phyloP scores from a whole-genome alignment of 2,329 filamentous ascomycete genomes.

The Botrytis porri region DNA sequence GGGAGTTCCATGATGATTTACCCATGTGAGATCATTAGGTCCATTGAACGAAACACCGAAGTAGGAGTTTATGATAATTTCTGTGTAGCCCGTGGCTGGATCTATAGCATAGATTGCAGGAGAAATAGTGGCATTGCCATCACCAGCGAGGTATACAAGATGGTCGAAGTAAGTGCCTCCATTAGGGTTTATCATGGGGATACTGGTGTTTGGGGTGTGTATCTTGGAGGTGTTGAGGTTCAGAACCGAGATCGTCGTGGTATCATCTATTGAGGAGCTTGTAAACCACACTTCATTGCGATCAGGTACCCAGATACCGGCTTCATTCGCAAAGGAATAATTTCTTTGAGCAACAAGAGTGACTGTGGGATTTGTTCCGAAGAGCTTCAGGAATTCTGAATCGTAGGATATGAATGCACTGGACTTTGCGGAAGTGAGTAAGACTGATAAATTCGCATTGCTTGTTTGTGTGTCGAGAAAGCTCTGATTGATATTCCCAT shows the following conservation, averaged over 20 bases:
- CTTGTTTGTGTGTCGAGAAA: background rate
- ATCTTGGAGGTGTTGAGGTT: background rate
- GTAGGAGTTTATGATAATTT: constrained; percentile 4
- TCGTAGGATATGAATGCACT: constrained; percentile 7
- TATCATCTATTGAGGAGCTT: background rate
- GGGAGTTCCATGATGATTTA: background rate
- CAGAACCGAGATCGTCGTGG: background rate
- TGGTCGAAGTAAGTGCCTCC: background rate
- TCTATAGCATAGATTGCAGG: background rate
- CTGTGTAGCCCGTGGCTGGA: background rate
- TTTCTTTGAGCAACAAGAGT: background rate
- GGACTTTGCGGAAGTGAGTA: background rate
- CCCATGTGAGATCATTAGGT: constrained; percentile 6
- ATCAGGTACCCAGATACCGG: background rate
- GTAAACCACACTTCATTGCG: constrained; percentile 14
- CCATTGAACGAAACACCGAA: background rate
- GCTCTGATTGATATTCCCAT: background rate
- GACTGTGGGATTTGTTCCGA: background rate
- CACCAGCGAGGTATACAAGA: background rate
- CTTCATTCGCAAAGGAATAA: background rate
- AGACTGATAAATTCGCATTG: background rate
- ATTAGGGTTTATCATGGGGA: background rate
- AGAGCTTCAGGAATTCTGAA: background rate
- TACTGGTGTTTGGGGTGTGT: background rate
- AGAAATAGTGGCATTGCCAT: background rate